Conservation (phyloP, 1,284 basidiomycete genomes). For the Ceratobasidium sp. region DNA sequence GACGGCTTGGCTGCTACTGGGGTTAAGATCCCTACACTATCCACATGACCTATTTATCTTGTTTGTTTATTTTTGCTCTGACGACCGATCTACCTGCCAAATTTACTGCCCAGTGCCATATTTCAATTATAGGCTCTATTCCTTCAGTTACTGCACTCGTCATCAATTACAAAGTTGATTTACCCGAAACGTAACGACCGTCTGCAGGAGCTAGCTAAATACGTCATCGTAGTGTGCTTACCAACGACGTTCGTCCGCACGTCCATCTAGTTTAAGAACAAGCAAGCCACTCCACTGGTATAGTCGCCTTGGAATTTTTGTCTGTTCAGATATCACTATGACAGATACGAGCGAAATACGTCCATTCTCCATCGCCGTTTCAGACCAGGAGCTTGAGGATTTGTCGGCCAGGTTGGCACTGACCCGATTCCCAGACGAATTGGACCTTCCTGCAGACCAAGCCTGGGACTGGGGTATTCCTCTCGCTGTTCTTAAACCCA, state of each 20-base stretch:
- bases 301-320: too few relatives aligned
- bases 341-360: constrained; percentile 17
- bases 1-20: constrained; percentile 57
- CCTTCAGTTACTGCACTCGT: too few relatives aligned
- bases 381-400: constrained; percentile 40
- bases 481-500: constrained; percentile 41
- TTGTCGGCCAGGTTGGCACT: constrained; percentile 27
- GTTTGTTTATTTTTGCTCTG: not conserved
- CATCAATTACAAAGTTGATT: too few relatives aligned
- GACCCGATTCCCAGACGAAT: constrained; percentile 46
- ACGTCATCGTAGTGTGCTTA: too few relatives aligned
- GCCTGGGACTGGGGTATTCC: constrained; percentile 48
- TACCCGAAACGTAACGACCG: too few relatives aligned
- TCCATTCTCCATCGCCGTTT: constrained; percentile 44
- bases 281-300: too few relatives aligned
- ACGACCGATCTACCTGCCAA: not conserved
- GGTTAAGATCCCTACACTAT: constrained; percentile 29
- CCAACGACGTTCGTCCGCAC: too few relatives aligned
- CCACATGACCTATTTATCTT: constrained; percentile 8
- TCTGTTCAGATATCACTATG: not conserved
- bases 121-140: not conserved
- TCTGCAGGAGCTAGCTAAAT: too few relatives aligned
- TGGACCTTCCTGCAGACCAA: constrained; percentile 43
- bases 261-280: too few relatives aligned
- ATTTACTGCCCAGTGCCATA: not conserved